Base-by-base conservation (phyloP, 2,329 filamentous ascomycete genomes). In the Beauveria rudraprayagi region DNA sequence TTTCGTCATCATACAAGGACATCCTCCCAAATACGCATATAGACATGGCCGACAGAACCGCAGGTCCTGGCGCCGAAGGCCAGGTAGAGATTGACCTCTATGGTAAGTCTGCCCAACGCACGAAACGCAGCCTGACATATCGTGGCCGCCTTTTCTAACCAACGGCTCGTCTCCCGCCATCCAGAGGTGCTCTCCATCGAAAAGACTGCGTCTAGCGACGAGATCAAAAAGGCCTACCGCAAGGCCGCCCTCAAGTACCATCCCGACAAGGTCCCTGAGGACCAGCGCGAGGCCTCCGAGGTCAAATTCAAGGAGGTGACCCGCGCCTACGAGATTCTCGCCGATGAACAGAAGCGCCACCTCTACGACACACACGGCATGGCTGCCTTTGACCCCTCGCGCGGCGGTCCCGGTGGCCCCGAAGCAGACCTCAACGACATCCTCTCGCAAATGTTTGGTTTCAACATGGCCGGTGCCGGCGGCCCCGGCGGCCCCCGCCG, bases 281-380 rank as follows among this genome's bases (percentile, higher is more conserved):
- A 89, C 30, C 86, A 92, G 71, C 88, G 93, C 67, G 87, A 87
- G 71, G 89, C 88, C 67, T 91, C 94, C 63, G 94, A 97, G 74
- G 82, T 87, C 71, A 92, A 88, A 71, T 99, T 99, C 86, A 99
- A 99, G 78, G 80, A 87, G 60, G 88, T 96, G 62, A 92, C 90
- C 63, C 89, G 95, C 77, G 94, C 94, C 68, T 99, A 99, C 80
- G 94, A 99, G 73, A 97, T 99, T 72, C 91, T 99, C 61, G 89
- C 86, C 77, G 93, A 99, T 80, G 93, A 97, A 65, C 86, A 97
- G 64, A 97, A 96, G 75, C 89, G 94, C 70, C 83, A 90, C 61
- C 77, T 95, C 64, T 99, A 99, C 79, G 94, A 99, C 71, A 87
- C 86, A 64, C 91, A 96, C 72, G 94, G 94, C 77, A 97, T 97